Base-by-base conservation (phyloP, 2,329 filamentous ascomycete species). In the Rhinocladiella similis region DNA sequence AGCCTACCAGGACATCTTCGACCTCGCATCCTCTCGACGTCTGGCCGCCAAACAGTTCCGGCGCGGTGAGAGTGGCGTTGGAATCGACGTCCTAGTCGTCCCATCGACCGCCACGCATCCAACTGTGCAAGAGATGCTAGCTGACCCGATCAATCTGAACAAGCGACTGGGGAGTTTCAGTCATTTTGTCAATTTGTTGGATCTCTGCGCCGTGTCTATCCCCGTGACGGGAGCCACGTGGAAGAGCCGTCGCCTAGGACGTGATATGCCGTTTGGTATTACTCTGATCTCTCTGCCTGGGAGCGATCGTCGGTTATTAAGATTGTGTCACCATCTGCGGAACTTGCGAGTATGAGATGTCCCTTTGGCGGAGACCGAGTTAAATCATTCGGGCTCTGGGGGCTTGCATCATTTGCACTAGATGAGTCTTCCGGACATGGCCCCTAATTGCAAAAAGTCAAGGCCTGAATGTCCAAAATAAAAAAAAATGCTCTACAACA, bases 141-240 rank as follows among this genome's bases (percentile, higher is more conserved):
- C 68, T 1, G 77, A 83, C 36, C 83, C 83, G 0, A 73, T 85
- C 14, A 69, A 66, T 14, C 75, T 79, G 63, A 86, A 85, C 62
- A 79, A 79, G 4, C 66, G 73, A 1, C 64, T 83, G 3, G 81
- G 81, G 3, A 77, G 75, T 35, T 85, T 83, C 56, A 83, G 82
- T 0, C 82, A 85, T 63, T 84, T 81, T 62, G 83, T 79, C n/a
- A 86, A 86, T 62, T 79, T 86, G 20, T 67, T 86, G 16, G 83
- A 86, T 66, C 73, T 83, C 62, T 79, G 77, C 36, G 81, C 79
- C 3, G 63, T 83, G 7, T 74, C 78, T 1, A 72, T 84, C 7
- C 80, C 81, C n/a, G 33, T 2, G 81, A 81, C 0, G 77, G 78
- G 5, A 67, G 57, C 19, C 71, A 33, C 29, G 29, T 71, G 50